Conservation (phyloP, 768 basidiomycete genomes). For the Leucocoprinus birnbaumii region DNA sequence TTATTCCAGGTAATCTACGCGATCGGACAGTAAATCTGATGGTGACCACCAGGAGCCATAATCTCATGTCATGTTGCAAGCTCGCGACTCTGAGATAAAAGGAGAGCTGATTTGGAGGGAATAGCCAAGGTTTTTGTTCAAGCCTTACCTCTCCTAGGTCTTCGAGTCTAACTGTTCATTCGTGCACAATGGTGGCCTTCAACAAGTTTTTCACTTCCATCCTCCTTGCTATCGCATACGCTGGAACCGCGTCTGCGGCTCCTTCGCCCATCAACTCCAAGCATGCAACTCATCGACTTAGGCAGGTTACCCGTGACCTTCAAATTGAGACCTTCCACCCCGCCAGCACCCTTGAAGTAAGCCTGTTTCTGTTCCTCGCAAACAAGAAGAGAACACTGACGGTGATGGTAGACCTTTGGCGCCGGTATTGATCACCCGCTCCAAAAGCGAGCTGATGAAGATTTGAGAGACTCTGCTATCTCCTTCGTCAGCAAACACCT, state of each 20-base stretch:
- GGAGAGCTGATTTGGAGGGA: neutral
- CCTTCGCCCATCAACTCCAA: slow-evolving; percentile 14
- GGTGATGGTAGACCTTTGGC: slow-evolving; percentile 22
- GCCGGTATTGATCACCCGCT: slow-evolving; percentile 22
- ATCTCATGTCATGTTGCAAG: neutral
- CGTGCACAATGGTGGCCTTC: slow-evolving; percentile 5
- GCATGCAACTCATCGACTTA: slow-evolving; percentile 18
- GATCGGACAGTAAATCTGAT: no score
- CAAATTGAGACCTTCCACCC: slow-evolving; percentile 24
- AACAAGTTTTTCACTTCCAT: slow-evolving; percentile 14
- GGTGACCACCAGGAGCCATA: neutral
- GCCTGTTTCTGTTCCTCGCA: neutral
- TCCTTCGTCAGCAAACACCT: slow-evolving; percentile 22
- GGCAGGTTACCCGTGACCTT: slow-evolving; percentile 13
- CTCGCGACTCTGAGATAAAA: neutral
- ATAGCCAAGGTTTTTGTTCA: neutral
- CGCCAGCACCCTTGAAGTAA: slow-evolving; percentile 20
- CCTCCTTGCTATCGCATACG: slow-evolving; percentile 11
- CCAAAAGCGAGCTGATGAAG: slow-evolving; percentile 17
- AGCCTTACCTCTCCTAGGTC: neutral
- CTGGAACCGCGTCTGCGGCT: slow-evolving; percentile 12
- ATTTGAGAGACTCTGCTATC: slow-evolving; percentile 26
- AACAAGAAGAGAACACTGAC: no score
- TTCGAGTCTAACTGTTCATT: neutral
- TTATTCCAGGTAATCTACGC: neutral